Conservation (phyloP, 345 rosid genomes). For the Barbarea vulgaris region DNA sequence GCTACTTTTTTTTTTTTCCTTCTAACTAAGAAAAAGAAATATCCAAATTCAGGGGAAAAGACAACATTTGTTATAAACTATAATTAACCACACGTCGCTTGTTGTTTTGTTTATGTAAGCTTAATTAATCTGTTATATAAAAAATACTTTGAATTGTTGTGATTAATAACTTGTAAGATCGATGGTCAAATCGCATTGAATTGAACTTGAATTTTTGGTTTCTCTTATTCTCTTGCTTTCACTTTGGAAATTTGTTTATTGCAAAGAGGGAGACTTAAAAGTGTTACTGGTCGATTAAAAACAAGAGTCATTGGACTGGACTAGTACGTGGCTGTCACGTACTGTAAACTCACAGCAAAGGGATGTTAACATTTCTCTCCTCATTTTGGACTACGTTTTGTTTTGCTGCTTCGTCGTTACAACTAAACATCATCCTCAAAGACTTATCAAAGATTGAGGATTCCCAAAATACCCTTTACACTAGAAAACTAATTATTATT, state of each 20-base stretch:
- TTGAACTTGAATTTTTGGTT: neutral
- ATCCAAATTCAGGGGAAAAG: constrained; percentile 5
- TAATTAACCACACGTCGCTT: constrained; percentile 8
- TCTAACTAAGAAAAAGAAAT: constrained; percentile 15
- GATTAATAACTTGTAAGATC: constrained; percentile 7
- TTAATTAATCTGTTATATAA: constrained; percentile 7
- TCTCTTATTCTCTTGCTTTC: neutral
- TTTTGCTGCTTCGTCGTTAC: constrained; percentile 46
- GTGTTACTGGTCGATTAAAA: neutral
- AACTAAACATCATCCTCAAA: constrained; percentile 42
- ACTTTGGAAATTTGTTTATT: neutral
- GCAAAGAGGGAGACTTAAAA: neutral
- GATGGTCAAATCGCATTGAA: constrained; percentile 29
- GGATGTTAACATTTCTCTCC: constrained; percentile 29
- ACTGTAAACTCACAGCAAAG: constrained; percentile 36
- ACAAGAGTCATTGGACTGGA: neutral
- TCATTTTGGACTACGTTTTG: constrained; percentile 26
- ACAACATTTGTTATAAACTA: neutral
- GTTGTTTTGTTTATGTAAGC: neutral
- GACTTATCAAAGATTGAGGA: neutral
- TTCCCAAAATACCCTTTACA: constrained; percentile 27
- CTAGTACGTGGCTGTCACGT: constrained; percentile 39
- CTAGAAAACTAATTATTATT: neutral
- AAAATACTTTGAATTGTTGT: constrained; percentile 19
- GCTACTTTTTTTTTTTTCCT: neutral